Percentiles rank a stretch among this genome's conserved stretches.
Conservation (phyloP, 1,139 yeast species). For the Candida pseudocylindracea region DNA sequence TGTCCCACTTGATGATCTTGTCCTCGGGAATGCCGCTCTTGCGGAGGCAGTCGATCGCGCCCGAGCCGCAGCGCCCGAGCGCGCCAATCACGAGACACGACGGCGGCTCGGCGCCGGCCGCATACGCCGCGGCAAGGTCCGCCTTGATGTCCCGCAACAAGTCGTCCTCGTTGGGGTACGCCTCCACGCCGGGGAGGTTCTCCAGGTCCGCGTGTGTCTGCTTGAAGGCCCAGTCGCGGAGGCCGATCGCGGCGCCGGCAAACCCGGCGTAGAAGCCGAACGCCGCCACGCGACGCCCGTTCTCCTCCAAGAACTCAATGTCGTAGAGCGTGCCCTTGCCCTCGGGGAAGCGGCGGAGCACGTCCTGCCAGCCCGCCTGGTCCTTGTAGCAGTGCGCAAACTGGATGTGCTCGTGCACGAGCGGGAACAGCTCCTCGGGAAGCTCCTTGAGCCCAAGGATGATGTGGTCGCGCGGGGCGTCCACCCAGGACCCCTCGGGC, state of each 20-base stretch:
- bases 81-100: slow-evolving; percentile 86
- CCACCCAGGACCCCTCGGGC: slow-evolving; percentile 81
- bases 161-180: slow-evolving; percentile 62
- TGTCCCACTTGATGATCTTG: slow-evolving; percentile 83
- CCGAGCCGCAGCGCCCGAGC: slow-evolving; percentile 97
- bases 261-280: slow-evolving; percentile 97
- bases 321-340: slow-evolving; percentile 87
- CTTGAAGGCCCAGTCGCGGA: slow-evolving; percentile 86
- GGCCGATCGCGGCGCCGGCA: slow-evolving; percentile 96
- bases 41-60: slow-evolving; percentile 69
- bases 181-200: slow-evolving; percentile 55
- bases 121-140: slow-evolving; percentile 36
- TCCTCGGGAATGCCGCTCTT: slow-evolving; percentile 78
- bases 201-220: slow-evolving; percentile 41
- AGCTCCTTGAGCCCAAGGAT: slow-evolving; percentile 88
- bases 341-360: slow-evolving; percentile 64
- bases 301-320: slow-evolving; percentile 80
- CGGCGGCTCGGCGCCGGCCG: slow-evolving; percentile 46
- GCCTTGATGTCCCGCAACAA: slow-evolving; percentile 49
- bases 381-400: slow-evolving; percentile 97
- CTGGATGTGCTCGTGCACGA: slow-evolving; percentile 88
- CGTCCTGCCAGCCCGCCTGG: slow-evolving; percentile 95
- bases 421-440: slow-evolving; percentile 88
- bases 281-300: slow-evolving; percentile 97
- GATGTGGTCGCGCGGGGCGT: slow-evolving; percentile 76